Percentiles rank a stretch among this genome's conserved stretches.
These are phyloP conservation scores for Coniferiporia weirii DNA, from an alignment of 1,284 basidiomycete species.

Conservation along the genomic window DNA sequence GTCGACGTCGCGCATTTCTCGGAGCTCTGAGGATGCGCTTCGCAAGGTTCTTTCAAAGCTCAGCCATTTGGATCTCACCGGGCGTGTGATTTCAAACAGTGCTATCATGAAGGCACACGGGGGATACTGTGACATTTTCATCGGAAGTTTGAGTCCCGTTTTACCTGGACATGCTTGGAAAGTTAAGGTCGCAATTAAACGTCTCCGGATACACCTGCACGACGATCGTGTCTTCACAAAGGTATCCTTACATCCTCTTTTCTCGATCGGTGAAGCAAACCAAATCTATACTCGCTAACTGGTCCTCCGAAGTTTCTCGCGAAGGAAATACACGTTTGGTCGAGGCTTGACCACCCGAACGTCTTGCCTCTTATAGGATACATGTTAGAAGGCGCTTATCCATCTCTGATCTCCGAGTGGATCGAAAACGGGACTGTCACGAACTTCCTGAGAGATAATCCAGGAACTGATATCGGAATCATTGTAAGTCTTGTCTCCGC, in stretches of 20 bases:
- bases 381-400: constrained; percentile 2
- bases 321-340: constrained; percentile 11
- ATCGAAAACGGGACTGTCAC: constrained; percentile 13
- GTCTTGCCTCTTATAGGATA: constrained; percentile 11
- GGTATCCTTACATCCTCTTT: neutral
- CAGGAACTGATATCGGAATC: neutral
- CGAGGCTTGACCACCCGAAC: constrained; percentile 9
- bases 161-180: neutral
- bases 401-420: constrained; percentile 14
- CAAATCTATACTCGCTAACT: too few relatives aligned
- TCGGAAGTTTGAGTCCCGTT: neutral
- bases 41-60: neutral
- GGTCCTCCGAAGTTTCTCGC: constrained; percentile 1
- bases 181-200: constrained; percentile 10
- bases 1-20: neutral
- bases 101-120: constrained; percentile 2
- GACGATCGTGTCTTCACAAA: neutral
- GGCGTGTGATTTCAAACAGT: neutral
- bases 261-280: too few relatives aligned
- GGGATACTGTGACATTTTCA: constrained; percentile 11
- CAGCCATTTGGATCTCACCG: constrained; percentile 4
- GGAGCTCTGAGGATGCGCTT: neutral
- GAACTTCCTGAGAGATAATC: constrained; percentile 4
- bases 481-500: neutral
- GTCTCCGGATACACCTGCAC: constrained; percentile 7